Conservation (phyloP, 345 rosid genomes). For the Murraya paniculata region DNA sequence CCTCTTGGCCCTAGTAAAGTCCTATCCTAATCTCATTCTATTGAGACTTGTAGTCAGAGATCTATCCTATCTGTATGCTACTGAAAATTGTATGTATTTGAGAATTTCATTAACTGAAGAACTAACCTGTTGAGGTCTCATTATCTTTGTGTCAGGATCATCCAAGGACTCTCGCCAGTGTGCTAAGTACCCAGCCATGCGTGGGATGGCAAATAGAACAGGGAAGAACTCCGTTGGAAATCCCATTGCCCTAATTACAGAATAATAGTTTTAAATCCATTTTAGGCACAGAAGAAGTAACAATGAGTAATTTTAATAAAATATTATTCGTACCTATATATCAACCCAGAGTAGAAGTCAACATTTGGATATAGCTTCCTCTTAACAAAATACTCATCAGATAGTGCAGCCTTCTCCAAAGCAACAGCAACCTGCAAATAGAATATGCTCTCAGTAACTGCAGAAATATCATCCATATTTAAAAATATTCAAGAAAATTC, state of each 20-base stretch:
- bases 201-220: constrained; percentile 87
- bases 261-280: background rate
- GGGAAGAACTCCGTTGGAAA: constrained; percentile 96
- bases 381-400: constrained; percentile 87
- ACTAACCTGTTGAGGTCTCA: constrained; percentile 95
- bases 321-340: constrained; percentile 58
- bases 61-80: background rate
- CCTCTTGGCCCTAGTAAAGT: background rate
- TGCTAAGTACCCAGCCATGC: constrained; percentile 96
- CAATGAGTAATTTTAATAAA: background rate
- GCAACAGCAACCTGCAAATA: constrained; percentile 81
- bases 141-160: constrained; percentile 97
- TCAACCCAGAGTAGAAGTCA: constrained; percentile 96
- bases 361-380: constrained; percentile 96
- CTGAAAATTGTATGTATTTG: background rate
- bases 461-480: background rate
- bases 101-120: background rate
- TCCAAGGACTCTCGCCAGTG: constrained; percentile 96
- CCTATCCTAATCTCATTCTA: background rate
- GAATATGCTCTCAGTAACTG: background rate
- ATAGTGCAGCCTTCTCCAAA: constrained; percentile 92
- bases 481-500: background rate
- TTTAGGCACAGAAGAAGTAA: background rate
- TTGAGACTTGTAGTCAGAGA: background rate
- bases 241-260: constrained; percentile 80